Evolutionary conservation across 2,329 filamentous ascomycete genomes (phyloP).

Genomic region (Talaromyces marneffei): DNA sequence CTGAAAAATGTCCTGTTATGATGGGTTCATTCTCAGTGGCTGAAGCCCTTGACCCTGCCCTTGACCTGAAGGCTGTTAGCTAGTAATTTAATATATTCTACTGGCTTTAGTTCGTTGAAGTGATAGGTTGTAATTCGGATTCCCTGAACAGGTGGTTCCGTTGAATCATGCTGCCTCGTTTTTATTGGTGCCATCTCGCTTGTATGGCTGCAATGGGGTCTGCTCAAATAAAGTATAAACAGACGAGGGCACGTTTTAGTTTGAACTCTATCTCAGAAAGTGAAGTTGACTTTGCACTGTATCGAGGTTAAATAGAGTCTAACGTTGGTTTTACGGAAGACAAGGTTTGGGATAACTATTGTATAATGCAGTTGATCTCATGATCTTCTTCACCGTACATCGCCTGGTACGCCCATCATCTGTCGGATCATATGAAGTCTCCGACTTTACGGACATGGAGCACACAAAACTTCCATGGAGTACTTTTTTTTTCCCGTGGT

Average conservation of each 20-base stretch:
- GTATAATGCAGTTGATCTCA: conserved; percentile 1
- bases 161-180: not conserved
- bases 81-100: not conserved
- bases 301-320: not conserved
- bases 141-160: not conserved
- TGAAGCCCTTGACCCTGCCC: not conserved
- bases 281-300: not conserved
- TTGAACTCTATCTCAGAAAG: not conserved
- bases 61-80: not conserved
- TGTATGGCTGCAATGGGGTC: not conserved
- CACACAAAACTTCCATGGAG: not conserved
- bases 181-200: not conserved
- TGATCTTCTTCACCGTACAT: not conserved
- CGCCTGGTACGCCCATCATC: not conserved
- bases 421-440: not conserved
- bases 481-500: not conserved
- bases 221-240: not conserved
- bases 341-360: not conserved
- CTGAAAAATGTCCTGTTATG: not conserved
- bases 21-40: not conserved
- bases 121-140: not conserved
- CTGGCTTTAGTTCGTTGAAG: not conserved
- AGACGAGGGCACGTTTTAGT: not conserved
- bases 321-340: not conserved
- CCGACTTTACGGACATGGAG: not conserved